These are phyloP conservation scores for Cornus controversa DNA, from an alignment of 148 eudicot genomes.

Conservation along the genomic window DNA sequence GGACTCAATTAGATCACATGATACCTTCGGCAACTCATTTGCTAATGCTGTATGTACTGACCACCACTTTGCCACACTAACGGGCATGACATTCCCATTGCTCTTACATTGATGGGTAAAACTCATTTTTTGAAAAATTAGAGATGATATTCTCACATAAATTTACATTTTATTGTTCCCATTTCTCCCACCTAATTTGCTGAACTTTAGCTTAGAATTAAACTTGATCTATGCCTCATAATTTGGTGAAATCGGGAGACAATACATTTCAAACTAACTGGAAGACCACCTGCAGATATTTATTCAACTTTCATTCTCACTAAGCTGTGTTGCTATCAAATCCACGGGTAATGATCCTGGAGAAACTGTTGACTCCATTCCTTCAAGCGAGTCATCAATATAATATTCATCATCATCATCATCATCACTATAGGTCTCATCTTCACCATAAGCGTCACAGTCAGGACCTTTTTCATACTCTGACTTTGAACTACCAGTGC, in stretches of 20 bases:
- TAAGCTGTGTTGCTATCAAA: constrained; percentile 43
- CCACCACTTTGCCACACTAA: too few relatives aligned
- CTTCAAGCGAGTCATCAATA: constrained; percentile 34
- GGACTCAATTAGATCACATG: too few relatives aligned
- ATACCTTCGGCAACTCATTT: too few relatives aligned
- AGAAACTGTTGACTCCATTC: constrained; percentile 29
- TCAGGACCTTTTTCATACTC: constrained; percentile 17
- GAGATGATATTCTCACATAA: neutral
- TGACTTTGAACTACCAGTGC: constrained; percentile 15
- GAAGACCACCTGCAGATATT: neutral
- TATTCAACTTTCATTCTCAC: constrained; percentile 13
- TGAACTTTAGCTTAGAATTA: neutral
- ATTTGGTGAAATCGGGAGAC: neutral
- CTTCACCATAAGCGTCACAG: constrained; percentile 15
- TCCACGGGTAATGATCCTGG: constrained; percentile 82
- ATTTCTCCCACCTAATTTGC: too few relatives aligned
- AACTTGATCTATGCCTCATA: neutral
- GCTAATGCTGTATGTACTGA: too few relatives aligned
- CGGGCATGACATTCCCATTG: too few relatives aligned
- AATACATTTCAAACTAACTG: neutral
- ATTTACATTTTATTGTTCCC: neutral
- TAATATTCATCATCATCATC: constrained; percentile 33
- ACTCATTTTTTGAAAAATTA: neutral
- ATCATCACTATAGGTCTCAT: constrained; percentile 16
- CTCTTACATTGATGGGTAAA: neutral